A percentile compares a stretch with the other conserved stretches of the same genome.
Conservation (phyloP, 2,329 filamentous ascomycete genomes). For the Hypoxylon sp. region DNA sequence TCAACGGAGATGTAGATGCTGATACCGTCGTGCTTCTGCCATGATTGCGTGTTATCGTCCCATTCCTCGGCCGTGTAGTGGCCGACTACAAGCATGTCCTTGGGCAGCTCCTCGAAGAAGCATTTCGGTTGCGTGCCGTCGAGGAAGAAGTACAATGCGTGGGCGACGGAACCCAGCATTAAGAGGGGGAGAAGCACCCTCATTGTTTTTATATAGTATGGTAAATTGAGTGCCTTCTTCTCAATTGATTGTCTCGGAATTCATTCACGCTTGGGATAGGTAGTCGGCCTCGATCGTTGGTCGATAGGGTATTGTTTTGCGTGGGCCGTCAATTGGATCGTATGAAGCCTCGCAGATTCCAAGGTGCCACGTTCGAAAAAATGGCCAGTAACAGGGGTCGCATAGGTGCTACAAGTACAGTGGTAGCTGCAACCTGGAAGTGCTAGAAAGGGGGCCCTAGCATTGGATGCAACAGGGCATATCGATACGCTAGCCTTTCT, state of each 20-base stretch:
- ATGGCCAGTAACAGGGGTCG: slow-evolving; percentile 43
- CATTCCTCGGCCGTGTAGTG: slow-evolving; percentile 91
- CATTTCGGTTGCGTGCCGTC: slow-evolving; percentile 89
- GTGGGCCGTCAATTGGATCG: slow-evolving; percentile 11
- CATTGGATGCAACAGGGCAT: slow-evolving; percentile 17
- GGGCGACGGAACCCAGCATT: slow-evolving; percentile 75
- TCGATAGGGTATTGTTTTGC: slow-evolving; percentile 11
- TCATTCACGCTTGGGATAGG: slow-evolving; percentile 9
- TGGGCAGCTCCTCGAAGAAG: slow-evolving; percentile 98
- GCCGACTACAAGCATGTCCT: slow-evolving; percentile 96
- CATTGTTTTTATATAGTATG: slow-evolving; percentile 59
- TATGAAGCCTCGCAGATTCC: slow-evolving; percentile 43
- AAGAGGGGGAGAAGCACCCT: slow-evolving; percentile 75
- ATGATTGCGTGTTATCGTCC: slow-evolving; percentile 77
- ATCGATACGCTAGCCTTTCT: slow-evolving; percentile 20
- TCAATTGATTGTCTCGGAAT: slow-evolving; percentile 35
- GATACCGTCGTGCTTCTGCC: slow-evolving; percentile 80
- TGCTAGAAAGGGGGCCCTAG: slow-evolving; percentile 12
- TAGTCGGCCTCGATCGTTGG: slow-evolving; percentile 18
- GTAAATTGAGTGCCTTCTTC: slow-evolving; percentile 5
- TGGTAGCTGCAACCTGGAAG: neutral
- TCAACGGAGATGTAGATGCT: slow-evolving; percentile 94
- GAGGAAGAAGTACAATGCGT: slow-evolving; percentile 96
- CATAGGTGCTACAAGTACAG: slow-evolving; percentile 48
- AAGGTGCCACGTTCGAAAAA: slow-evolving; percentile 71